A percentile compares a stretch with the other conserved stretches of the same genome.
These are phyloP conservation scores for Bruguiera sexangula DNA, from an alignment of 345 rosid species.

Conservation along the genomic window DNA sequence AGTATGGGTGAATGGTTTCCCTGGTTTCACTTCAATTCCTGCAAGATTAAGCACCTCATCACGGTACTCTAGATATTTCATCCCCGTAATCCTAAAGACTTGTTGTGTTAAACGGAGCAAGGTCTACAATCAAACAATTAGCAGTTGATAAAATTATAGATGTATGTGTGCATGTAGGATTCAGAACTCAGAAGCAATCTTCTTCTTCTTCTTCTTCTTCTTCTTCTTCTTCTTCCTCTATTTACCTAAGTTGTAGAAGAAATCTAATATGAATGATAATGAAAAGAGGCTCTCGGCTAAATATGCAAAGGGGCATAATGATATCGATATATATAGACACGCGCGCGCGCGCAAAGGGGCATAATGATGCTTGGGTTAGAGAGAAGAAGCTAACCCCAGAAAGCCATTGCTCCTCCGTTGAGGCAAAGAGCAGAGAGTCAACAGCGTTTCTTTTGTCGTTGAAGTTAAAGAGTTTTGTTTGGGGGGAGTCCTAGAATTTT, in stretches of 20 bases:
- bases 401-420: background rate
- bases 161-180: too few species aligned
- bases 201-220: too few species aligned
- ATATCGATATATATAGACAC: background rate
- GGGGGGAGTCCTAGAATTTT: too few species aligned
- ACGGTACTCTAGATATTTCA: too few species aligned
- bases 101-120: too few species aligned
- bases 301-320: too few species aligned
- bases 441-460: too few species aligned
- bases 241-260: background rate
- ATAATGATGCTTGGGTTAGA: background rate
- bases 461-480: too few species aligned
- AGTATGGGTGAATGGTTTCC: constrained; percentile 46
- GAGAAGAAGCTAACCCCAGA: background rate
- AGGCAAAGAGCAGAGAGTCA: too few species aligned
- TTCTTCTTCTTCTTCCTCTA: background rate
- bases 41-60: constrained; percentile 15
- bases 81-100: too few species aligned
- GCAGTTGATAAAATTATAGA: too few species aligned
- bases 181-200: too few species aligned
- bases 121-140: background rate
- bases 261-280: background rate
- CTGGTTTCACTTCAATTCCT: constrained; percentile 70
- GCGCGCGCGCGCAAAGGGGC: background rate
- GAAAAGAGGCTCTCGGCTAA: background rate